A percentile compares a stretch with the other conserved stretches of the same genome.
Evolutionary conservation across 129 eudicot species (phyloP).

Genomic region (Heracleum sosnowskyi): DNA sequence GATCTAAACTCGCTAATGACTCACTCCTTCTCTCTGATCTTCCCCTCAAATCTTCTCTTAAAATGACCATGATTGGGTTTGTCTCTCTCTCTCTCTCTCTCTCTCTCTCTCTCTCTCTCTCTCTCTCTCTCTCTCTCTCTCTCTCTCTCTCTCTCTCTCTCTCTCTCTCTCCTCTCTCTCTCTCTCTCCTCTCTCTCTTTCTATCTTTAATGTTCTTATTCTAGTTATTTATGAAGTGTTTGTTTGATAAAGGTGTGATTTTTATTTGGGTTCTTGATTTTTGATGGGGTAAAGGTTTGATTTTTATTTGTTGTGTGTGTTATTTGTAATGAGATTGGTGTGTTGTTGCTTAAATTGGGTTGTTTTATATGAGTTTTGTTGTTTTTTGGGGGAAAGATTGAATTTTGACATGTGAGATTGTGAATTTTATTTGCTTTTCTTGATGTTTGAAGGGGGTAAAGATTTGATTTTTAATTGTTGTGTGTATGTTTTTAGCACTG

Average conservation of each 20-base stretch:
- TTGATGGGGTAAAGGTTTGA: not conserved
- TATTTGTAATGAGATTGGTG: not conserved
- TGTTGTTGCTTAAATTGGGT: not conserved
- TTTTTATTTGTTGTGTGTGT: not conserved
- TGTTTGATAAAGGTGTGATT: not conserved
- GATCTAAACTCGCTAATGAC: constrained; percentile 75
- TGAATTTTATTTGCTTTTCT: not conserved
- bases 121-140: not conserved
- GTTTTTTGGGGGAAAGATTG: not conserved
- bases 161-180: not conserved
- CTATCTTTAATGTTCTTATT: not conserved
- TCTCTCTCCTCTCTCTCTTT: not conserved
- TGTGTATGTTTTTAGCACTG: not conserved
- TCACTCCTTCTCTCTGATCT: constrained; percentile 54
- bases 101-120: not conserved
- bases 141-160: not conserved
- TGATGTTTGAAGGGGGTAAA: not conserved
- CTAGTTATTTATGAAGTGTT: not conserved
- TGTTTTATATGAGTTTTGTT: not conserved
- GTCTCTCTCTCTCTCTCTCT: not conserved
- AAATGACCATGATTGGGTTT: constrained; percentile 99
- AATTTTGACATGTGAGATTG: not conserved
- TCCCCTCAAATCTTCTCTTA: constrained; percentile 81
- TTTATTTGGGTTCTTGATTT: not conserved
- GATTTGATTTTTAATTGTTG: not conserved